phyloP scores from a whole-genome alignment of 768 basidiomycete species.

The Coprinopsis strossmayeri region DNA sequence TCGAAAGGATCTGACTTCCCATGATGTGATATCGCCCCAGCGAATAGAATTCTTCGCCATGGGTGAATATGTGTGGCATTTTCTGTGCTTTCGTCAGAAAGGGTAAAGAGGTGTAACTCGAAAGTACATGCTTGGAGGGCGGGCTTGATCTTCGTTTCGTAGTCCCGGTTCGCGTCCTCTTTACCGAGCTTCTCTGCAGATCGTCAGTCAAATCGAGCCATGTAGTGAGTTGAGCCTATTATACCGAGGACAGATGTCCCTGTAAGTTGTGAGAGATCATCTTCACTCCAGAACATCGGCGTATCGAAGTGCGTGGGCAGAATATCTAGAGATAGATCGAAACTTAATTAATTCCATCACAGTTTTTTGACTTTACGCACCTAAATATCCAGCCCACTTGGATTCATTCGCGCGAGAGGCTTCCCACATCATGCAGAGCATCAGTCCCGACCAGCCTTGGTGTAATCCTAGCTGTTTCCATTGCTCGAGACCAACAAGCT shows the following conservation, averaged over 20 bases:
- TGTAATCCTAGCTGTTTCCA: slow-evolving; percentile 62
- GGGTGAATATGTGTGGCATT: slow-evolving; percentile 67
- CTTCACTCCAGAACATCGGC: slow-evolving; percentile 88
- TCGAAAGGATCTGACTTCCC: slow-evolving; percentile 87
- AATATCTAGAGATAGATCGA: slow-evolving; percentile 36
- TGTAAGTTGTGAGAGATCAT: slow-evolving; percentile 64
- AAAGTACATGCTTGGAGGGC: slow-evolving; percentile 51
- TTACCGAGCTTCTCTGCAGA: slow-evolving; percentile 78
- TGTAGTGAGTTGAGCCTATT: slow-evolving; percentile 20
- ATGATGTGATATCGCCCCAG: slow-evolving; percentile 83
- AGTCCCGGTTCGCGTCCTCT: slow-evolving; percentile 73
- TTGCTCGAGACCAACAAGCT: slow-evolving; percentile 47
- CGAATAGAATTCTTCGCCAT: slow-evolving; percentile 30
- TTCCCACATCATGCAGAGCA: slow-evolving; percentile 97
- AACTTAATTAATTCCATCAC: too few relatives aligned
- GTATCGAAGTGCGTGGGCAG: slow-evolving; percentile 76
- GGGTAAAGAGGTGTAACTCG: neutral
- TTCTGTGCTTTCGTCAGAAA: slow-evolving; percentile 33
- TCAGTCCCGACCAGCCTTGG: slow-evolving; percentile 80
- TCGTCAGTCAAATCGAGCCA: neutral
- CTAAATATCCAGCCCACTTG: slow-evolving; percentile 67
- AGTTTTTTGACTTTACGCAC: slow-evolving; percentile 38
- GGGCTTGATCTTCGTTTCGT: slow-evolving; percentile 58
- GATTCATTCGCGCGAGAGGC: slow-evolving; percentile 53
- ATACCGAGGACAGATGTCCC: slow-evolving; percentile 87